Conservation (phyloP, 2,329 filamentous ascomycete genomes). For the Ophiocordyceps australis region DNA sequence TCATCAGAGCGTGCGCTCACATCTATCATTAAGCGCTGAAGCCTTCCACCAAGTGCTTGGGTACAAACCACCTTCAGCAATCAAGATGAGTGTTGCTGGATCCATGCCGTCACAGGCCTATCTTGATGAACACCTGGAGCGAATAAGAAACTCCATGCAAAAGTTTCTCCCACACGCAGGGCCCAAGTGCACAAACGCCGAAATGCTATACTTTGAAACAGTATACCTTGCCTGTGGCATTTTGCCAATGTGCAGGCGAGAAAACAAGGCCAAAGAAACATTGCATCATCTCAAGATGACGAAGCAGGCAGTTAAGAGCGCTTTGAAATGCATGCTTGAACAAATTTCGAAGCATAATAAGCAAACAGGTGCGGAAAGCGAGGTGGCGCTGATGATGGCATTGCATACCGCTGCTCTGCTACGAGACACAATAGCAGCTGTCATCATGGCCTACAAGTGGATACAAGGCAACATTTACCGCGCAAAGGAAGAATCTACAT, state of each 20-base stretch:
- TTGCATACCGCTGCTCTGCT: conserved; percentile 18
- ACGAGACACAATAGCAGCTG: conserved; percentile 17
- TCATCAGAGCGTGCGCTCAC: conserved; percentile 26
- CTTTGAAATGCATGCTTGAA: too few relatives aligned
- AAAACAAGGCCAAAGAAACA: too few relatives aligned
- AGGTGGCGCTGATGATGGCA: conserved; percentile 9
- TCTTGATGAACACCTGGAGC: conserved; percentile 20
- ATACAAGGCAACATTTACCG: conserved; percentile 16
- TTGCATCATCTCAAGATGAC: too few relatives aligned
- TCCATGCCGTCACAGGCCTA: conserved; percentile 23
- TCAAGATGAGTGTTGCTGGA: conserved; percentile 24
- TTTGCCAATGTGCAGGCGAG: conserved; percentile 11
- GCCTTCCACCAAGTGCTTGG: conserved; percentile 29
- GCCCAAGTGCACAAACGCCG: conserved; percentile 19
- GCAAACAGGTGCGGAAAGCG: conserved; percentile 8
- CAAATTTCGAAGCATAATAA: too few relatives aligned
- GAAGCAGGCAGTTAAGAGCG: too few relatives aligned
- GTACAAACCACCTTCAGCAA: conserved; percentile 28
- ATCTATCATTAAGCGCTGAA: conserved; percentile 29
- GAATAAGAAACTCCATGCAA: conserved; percentile 22
- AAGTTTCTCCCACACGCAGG: conserved; percentile 15
- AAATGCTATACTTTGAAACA: conserved; percentile 23
- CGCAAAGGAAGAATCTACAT: conserved; percentile 19
- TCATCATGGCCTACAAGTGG: conserved; percentile 13
- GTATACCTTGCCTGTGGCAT: conserved; percentile 20